Conservation (phyloP, 106 monocot species). For the Dendrobium chrysotoxum region DNA sequence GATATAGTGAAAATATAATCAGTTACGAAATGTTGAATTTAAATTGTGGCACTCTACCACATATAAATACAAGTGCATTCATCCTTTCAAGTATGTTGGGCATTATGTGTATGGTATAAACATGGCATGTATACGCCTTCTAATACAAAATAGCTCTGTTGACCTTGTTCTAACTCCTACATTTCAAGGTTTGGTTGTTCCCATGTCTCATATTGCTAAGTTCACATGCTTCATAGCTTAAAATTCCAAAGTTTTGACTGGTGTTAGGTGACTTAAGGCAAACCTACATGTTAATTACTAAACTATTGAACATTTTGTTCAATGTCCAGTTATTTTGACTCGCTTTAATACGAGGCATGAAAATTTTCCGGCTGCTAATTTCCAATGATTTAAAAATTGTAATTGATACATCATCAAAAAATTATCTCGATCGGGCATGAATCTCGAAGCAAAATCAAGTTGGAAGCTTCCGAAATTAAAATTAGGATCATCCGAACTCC, state of each 20-base stretch:
- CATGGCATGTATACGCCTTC: neutral
- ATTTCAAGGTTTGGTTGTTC: neutral
- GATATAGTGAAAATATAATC: neutral
- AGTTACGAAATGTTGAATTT: neutral
- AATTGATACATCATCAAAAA: too few relatives aligned
- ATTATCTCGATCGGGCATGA: too few relatives aligned
- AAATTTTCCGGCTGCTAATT: neutral
- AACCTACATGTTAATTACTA: neutral
- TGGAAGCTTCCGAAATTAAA: too few relatives aligned
- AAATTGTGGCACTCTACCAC: too few relatives aligned
- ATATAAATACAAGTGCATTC: too few relatives aligned
- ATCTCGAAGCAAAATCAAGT: too few relatives aligned
- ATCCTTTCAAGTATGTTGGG: too few relatives aligned
- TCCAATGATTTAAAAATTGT: neutral
- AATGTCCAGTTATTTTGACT: neutral
- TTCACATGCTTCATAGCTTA: neutral
- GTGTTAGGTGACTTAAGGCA: neutral
- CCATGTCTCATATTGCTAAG: slow-evolving; percentile 1
- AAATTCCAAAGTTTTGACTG: neutral
- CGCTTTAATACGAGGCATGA: neutral
- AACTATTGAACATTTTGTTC: neutral
- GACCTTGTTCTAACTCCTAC: neutral
- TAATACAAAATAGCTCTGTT: neutral
- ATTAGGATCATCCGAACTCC: too few relatives aligned
- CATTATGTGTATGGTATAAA: neutral